A percentile compares a stretch with the other conserved stretches of the same genome.
Evolutionary conservation across 1,284 basidiomycete species (phyloP).

Genomic region (Pholiota adiposa): DNA sequence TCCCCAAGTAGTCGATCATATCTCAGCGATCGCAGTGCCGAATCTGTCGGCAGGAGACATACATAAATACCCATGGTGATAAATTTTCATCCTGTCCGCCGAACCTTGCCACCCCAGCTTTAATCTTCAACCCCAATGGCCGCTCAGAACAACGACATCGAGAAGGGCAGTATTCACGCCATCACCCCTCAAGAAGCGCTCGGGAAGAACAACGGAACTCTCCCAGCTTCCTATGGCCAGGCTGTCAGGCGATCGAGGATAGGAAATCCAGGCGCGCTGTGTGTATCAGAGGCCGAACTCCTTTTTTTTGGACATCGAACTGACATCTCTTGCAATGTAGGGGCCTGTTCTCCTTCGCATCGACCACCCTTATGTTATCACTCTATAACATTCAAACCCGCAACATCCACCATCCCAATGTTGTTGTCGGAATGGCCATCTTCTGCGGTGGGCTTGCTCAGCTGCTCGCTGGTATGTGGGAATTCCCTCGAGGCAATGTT

Average conservation of each 20-base stretch:
- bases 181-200: conserved; percentile 27
- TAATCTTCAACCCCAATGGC: conserved; percentile 12
- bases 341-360: conserved; percentile 59
- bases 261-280: conserved; percentile 42
- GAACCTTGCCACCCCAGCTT: conserved; percentile 12
- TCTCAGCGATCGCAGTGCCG: neutral
- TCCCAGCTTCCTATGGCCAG: conserved; percentile 19
- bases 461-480: conserved; percentile 82
- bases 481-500: conserved; percentile 78
- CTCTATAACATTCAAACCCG: conserved; percentile 66
- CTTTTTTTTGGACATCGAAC: neutral
- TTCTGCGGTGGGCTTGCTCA: conserved; percentile 87
- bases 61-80: conserved; percentile 9
- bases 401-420: conserved; percentile 62
- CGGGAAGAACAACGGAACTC: conserved; percentile 17
- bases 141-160: conserved; percentile 25
- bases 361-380: conserved; percentile 76
- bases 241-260: conserved; percentile 30
- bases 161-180: conserved; percentile 29
- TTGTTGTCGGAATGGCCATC: conserved; percentile 85
- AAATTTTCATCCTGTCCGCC: conserved; percentile 6
- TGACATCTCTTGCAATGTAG: conserved; percentile 20
- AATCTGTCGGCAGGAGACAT: neutral
- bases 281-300: conserved; percentile 13
- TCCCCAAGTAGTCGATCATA: neutral